phyloP scores from a whole-genome alignment of 495 filamentous ascomycete species.

The Hypoxylon cercidicola region DNA sequence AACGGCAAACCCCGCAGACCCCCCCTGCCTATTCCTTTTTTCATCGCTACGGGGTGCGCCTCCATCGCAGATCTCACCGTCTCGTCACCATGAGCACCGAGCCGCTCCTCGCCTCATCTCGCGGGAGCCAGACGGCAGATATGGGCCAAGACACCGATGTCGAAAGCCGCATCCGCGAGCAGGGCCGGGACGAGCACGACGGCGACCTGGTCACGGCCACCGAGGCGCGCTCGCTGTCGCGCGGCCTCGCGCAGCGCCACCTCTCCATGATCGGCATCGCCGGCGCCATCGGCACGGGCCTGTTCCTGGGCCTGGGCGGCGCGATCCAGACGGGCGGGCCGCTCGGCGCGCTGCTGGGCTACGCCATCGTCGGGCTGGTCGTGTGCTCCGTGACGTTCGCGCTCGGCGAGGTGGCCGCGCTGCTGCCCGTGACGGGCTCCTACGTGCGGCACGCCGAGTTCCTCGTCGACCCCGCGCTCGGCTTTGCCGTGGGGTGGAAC shows the following conservation, averaged over 20 bases:
- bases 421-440: slow-evolving; percentile 68
- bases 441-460: slow-evolving; percentile 74
- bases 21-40: slow-evolving; percentile 11
- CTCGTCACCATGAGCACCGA: slow-evolving; percentile 31
- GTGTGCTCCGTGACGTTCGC: slow-evolving; percentile 64
- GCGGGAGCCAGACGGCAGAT: slow-evolving; percentile 12
- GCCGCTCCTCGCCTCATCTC: slow-evolving; percentile 32
- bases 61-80: slow-evolving; percentile 6
- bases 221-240: slow-evolving; percentile 52
- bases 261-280: slow-evolving; percentile 61
- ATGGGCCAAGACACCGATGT: slow-evolving; percentile 24
- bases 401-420: slow-evolving; percentile 68
- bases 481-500: slow-evolving; percentile 79
- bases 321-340: slow-evolving; percentile 60
- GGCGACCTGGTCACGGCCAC: slow-evolving; percentile 45
- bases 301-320: slow-evolving; percentile 61
- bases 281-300: slow-evolving; percentile 65
- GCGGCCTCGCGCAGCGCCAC: slow-evolving; percentile 57
- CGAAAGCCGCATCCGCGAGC: slow-evolving; percentile 9
- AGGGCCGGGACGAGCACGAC: slow-evolving; percentile 12
- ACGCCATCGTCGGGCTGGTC: slow-evolving; percentile 62
- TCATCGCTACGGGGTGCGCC: not conserved
- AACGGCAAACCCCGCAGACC: slow-evolving; percentile 3
- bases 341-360: slow-evolving; percentile 63
- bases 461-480: slow-evolving; percentile 79